A percentile compares a stretch with the other conserved stretches of the same genome.
Evolutionary conservation across 305 asterid species (phyloP).

Genomic region (Fraxinus platypoda): DNA sequence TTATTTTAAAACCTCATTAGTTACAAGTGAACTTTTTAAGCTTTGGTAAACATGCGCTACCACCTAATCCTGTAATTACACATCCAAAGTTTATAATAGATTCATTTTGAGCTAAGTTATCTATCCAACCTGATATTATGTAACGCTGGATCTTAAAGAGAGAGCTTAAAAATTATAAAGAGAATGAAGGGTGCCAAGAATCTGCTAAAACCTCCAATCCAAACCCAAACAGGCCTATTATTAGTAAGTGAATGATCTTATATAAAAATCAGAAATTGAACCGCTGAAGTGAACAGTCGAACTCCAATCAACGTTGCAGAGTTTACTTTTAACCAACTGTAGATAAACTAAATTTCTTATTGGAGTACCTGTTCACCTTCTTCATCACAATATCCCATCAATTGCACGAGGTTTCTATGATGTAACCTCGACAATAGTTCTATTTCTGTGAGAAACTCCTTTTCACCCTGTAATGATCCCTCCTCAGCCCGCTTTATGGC

Average conservation of each 20-base stretch:
- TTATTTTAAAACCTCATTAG: not conserved
- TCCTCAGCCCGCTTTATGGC: slow-evolving; percentile 93
- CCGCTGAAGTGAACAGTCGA: not conserved
- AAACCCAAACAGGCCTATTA: not conserved
- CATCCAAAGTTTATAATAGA: not conserved
- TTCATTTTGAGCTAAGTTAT: not conserved
- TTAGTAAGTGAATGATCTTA: not conserved
- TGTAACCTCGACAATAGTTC: slow-evolving; percentile 86
- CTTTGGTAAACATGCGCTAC: not conserved
- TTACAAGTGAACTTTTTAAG: not conserved
- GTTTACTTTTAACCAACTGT: not conserved
- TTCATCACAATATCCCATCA: slow-evolving; percentile 89
- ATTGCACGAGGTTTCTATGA: slow-evolving; percentile 85
- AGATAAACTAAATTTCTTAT: not conserved
- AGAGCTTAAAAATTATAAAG: not conserved
- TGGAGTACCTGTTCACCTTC: slow-evolving; percentile 88
- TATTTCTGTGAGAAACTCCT: slow-evolving; percentile 93
- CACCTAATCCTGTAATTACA: not conserved
- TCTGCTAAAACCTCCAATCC: not conserved
- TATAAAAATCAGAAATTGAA: not conserved
- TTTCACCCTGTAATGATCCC: slow-evolving; percentile 94
- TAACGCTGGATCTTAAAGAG: not conserved
- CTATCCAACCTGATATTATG: not conserved
- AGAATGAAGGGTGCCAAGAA: not conserved
- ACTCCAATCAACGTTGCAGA: not conserved